phyloP scores from a whole-genome alignment of 768 basidiomycete species.

The Polyporus arcularius region DNA sequence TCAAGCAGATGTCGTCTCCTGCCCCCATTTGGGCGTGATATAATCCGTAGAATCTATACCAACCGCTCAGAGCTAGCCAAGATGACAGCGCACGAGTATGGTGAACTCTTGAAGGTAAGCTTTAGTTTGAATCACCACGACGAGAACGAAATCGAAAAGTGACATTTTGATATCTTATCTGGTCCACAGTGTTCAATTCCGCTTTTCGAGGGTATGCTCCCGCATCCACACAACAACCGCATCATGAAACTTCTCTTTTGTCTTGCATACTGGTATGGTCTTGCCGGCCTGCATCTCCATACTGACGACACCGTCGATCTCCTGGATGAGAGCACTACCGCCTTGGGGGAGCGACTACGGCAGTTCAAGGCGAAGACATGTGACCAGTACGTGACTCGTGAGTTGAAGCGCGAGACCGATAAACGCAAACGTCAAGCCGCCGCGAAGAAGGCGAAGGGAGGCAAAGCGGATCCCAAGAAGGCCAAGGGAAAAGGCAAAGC shows the following conservation, averaged over 20 bases:
- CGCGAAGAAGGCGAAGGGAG: no score
- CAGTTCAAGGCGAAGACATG: conserved; percentile 34
- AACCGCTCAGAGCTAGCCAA: conserved; percentile 30
- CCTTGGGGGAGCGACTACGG: conserved; percentile 34
- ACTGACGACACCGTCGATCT: conserved; percentile 34
- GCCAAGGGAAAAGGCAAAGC: no score
- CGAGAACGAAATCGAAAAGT: no score
- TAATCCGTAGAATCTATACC: conserved; percentile 24
- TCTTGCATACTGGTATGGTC: conserved; percentile 37
- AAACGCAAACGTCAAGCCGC: conserved; percentile 15
- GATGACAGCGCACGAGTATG: conserved; percentile 30
- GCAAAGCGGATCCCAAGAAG: no score
- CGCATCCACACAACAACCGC: conserved; percentile 17
- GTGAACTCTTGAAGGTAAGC: conserved; percentile 30
- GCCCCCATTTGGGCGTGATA: conserved; percentile 24
- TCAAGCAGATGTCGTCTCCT: conserved; percentile 19
- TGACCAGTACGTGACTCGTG: conserved; percentile 28
- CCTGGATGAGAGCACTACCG: conserved; percentile 26
- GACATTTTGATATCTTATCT: no score
- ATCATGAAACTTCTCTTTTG: conserved; percentile 36
- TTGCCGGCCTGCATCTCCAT: conserved; percentile 43
- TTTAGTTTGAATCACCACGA: no score
- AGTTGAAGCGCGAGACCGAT: conserved; percentile 39
- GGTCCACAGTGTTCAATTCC: conserved; percentile 38
- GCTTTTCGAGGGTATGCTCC: conserved; percentile 35